A percentile compares a stretch with the other conserved stretches of the same genome.
phyloP scores from a whole-genome alignment of 768 basidiomycete species.

The Leccinum rimulosum region DNA sequence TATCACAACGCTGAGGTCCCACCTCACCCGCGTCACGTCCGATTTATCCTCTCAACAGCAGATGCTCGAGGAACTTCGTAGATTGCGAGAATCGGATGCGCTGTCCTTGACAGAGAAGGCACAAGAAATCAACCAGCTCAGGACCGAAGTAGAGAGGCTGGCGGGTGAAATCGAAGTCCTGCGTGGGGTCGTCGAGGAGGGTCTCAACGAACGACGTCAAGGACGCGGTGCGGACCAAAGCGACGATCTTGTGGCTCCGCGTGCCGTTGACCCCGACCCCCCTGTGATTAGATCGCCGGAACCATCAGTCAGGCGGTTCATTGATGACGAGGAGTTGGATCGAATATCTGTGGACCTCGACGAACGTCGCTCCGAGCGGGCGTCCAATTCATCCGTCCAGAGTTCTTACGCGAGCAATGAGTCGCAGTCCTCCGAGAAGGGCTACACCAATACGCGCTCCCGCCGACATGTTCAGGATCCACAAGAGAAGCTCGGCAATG shows the following conservation, averaged over 20 bases:
- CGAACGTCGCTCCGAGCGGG: conserved; percentile 57
- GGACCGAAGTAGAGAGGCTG: conserved; percentile 75
- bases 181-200: conserved; percentile 84
- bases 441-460: background rate
- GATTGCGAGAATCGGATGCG: conserved; percentile 61
- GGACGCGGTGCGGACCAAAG: conserved; percentile 41
- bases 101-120: conserved; percentile 56
- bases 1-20: conserved; percentile 66
- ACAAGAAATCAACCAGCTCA: conserved; percentile 64
- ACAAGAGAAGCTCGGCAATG: conserved; percentile 20
- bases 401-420: conserved; percentile 11
- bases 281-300: conserved; percentile 5
- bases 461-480: conserved; percentile 3
- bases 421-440: conserved; percentile 3
- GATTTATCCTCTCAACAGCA: conserved; percentile 78
- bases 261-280: background rate
- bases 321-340: conserved; percentile 59
- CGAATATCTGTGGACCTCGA: conserved; percentile 66
- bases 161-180: conserved; percentile 84
- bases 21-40: conserved; percentile 73
- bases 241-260: background rate
- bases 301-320: conserved; percentile 34
- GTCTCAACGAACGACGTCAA: conserved; percentile 68
- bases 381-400: conserved; percentile 28
- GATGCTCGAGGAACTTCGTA: conserved; percentile 63